phyloP scores from a whole-genome alignment of 768 basidiomycete genomes.

The Russula foetens region DNA sequence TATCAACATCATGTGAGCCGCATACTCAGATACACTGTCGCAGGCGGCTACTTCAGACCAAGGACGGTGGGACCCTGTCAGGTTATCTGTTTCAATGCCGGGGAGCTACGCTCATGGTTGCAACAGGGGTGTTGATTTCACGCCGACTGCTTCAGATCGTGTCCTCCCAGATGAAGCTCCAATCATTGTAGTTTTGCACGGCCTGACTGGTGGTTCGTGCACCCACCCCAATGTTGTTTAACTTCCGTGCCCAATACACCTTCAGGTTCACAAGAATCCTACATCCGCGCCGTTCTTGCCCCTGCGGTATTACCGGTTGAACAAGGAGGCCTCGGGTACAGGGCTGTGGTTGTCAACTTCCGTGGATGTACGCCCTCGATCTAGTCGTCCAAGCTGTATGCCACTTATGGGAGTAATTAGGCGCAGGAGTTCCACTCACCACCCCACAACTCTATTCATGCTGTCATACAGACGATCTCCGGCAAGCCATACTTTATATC shows the following conservation, averaged over 20 bases:
- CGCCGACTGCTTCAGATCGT: conserved; percentile 31
- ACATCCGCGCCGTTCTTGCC: conserved; percentile 75
- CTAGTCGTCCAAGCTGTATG: not conserved
- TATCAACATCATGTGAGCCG: not conserved
- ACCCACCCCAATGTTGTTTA: not conserved
- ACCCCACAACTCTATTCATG: conserved; percentile 69
- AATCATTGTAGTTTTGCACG: conserved; percentile 48
- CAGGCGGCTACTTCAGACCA: conserved; percentile 41
- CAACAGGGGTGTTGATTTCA: conserved; percentile 57
- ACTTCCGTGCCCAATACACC: conserved; percentile 2
- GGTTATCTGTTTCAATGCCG: conserved; percentile 20
- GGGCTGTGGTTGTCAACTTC: conserved; percentile 87
- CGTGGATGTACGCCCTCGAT: conserved; percentile 61
- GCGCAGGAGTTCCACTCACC: conserved; percentile 9
- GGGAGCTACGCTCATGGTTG: not conserved
- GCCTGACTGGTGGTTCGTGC: conserved; percentile 37
- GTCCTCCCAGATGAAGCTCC: conserved; percentile 34
- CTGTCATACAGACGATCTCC: conserved; percentile 83
- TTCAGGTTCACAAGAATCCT: conserved; percentile 80
- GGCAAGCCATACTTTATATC: conserved; percentile 73
- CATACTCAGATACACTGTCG: conserved; percentile 5
- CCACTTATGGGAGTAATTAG: not conserved
- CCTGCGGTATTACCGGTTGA: conserved; percentile 61
- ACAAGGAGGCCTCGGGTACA: conserved; percentile 83
- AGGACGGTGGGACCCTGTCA: conserved; percentile 62